Base-by-base conservation (phyloP, 1,284 basidiomycete genomes). In the Athelia sp. region DNA sequence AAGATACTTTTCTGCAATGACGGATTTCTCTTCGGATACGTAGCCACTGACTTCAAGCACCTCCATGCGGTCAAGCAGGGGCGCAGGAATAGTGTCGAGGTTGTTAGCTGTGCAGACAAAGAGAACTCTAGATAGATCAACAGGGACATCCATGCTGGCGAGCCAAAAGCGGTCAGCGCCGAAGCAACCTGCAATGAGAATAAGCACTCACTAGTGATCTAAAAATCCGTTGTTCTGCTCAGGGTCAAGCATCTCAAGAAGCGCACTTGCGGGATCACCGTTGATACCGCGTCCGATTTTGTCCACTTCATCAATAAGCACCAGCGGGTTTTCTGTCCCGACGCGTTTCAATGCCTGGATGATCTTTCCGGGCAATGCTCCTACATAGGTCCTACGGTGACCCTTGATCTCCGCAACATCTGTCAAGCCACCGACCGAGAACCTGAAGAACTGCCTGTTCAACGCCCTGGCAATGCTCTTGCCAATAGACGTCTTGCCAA, bases 321-420 rank as follows among this genome's bases (percentile, higher is more conserved):
- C 91, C 17, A 99, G 77, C 1, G 96, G 96, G 66, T 99, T 99
- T 72, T 98, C 95, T 3, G 93, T 96, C 29, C 93, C 93, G 14
- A 98, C 94, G 54, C 96, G 88, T 72, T 98, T 98, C 52, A 99
- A 70, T 1, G 96, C 96, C 68, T 98, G 95, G 50, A 98, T 96
- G 50, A 98, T 95, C 77, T 99, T 99, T 46, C 96, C 95, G 0
- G 96, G 96, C 59, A 99, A 82, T 0, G 94, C 93, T 45, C 89
- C 95, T 50, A 98, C 94, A 64, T 98, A 99, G 18, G 96, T 99
- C 62, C 97, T 74, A 59, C 97, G 75, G 66, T 99, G 96, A 2
- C 97, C 97, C 72, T 99, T 99, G 68, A 99, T 98, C 78, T 99
- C 97, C 49, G 96, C 97, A 0, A 98, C 95, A 63, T 99, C 96